Evolutionary conservation across 768 basidiomycete genomes (phyloP).

Genomic region (Chalciporus pseudorubinellus): DNA sequence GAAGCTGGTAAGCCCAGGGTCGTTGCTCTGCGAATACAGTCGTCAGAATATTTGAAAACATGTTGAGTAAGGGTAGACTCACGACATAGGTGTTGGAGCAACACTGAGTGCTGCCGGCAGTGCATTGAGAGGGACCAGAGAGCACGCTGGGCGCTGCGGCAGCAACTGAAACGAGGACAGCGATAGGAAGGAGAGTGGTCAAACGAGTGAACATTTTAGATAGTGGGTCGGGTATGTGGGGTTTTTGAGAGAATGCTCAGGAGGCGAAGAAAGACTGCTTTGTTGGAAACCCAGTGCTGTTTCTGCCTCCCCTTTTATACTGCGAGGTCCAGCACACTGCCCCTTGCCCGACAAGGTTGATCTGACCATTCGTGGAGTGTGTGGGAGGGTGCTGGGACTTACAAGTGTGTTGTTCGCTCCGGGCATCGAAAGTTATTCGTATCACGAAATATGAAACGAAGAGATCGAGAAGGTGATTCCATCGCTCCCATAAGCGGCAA

Average conservation of each 20-base stretch:
- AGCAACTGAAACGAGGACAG: background rate
- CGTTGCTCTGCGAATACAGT: background rate
- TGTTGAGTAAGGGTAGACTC: background rate
- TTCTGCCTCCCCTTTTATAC: background rate
- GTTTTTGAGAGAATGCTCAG: too few relatives aligned
- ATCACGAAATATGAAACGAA: background rate
- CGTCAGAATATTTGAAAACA: background rate
- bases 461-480: background rate
- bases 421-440: background rate
- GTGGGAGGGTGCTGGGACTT: too few relatives aligned
- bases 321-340: background rate
- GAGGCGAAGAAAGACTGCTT: too few relatives aligned
- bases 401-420: background rate
- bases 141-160: background rate
- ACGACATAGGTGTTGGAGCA: background rate
- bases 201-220: background rate
- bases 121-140: background rate
- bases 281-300: too few relatives aligned
- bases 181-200: background rate
- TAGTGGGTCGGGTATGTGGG: too few relatives aligned
- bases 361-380: too few relatives aligned
- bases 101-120: background rate
- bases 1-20: background rate
- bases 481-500: too few relatives aligned
- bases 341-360: too few relatives aligned